Evolutionary conservation across 1,284 basidiomycete species (phyloP).

Genomic region (Ceratobasidium sp.): DNA sequence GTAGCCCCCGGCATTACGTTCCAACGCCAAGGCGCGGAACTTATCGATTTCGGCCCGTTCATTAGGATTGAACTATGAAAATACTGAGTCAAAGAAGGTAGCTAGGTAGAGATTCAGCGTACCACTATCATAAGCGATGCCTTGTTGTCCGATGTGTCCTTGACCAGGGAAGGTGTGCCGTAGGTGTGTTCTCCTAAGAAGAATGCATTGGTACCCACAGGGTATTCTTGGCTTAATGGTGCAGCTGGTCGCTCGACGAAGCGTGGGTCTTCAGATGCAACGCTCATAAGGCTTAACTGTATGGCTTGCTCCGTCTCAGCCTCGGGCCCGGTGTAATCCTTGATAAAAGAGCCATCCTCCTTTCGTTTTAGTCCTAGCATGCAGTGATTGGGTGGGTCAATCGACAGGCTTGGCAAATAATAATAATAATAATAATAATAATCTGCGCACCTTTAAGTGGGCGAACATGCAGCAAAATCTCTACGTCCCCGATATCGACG

Average conservation of each 20-base stretch:
- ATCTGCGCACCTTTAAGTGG: conserved; percentile 80
- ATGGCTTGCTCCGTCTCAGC: conserved; percentile 88
- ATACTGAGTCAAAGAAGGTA: conserved; percentile 38
- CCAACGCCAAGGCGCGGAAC: conserved; percentile 61
- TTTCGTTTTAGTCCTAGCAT: conserved; percentile 83
- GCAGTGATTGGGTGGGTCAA: no score
- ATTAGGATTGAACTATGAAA: conserved; percentile 79
- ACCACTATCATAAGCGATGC: conserved; percentile 86
- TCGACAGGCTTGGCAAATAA: conserved; percentile 1
- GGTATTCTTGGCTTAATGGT: conserved; percentile 88
- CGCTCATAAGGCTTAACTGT: conserved; percentile 82
- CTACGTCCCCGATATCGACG: conserved; percentile 84
- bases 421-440: conserved; percentile 38
- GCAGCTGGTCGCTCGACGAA: conserved; percentile 86
- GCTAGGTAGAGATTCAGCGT: conserved; percentile 53
- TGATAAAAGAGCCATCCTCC: conserved; percentile 90
- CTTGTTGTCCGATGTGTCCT: conserved; percentile 70
- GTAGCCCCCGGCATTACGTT: conserved; percentile 68
- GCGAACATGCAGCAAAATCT: conserved; percentile 83
- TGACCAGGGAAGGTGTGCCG: conserved; percentile 93
- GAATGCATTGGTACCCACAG: conserved; percentile 89
- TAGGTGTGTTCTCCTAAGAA: conserved; percentile 95
- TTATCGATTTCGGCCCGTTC: conserved; percentile 82
- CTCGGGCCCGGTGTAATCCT: conserved; percentile 88
- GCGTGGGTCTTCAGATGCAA: conserved; percentile 88